Conservation (phyloP, 2,329 filamentous ascomycete species). For the Gyromitra esculenta region DNA sequence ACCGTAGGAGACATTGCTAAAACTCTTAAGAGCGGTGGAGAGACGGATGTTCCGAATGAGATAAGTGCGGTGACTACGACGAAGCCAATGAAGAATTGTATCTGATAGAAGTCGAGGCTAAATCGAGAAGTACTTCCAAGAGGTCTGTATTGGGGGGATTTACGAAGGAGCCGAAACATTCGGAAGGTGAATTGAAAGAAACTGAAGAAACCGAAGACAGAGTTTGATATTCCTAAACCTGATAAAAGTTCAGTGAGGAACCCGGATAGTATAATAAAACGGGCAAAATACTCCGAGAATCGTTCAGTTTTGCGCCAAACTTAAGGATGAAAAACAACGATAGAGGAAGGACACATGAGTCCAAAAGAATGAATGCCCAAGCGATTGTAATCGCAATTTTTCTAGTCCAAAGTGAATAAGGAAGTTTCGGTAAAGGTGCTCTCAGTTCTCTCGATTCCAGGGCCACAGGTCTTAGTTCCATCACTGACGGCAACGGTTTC, state of each 20-base stretch:
- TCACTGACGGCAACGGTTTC: background rate
- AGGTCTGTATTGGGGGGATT: constrained; percentile 41
- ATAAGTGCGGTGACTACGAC: constrained; percentile 40
- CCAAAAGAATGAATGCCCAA: constrained; percentile 42
- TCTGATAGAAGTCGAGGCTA: constrained; percentile 48
- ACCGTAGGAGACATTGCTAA: constrained; percentile 39
- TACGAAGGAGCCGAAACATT: constrained; percentile 41
- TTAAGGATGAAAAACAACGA: constrained; percentile 49
- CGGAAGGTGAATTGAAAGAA: constrained; percentile 47
- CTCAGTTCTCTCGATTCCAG: background rate
- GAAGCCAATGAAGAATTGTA: constrained; percentile 51
- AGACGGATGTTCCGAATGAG: constrained; percentile 11
- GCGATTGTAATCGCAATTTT: constrained; percentile 46
- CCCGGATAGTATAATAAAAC: background rate
- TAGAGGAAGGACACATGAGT: constrained; percentile 45
- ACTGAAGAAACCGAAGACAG: constrained; percentile 48
- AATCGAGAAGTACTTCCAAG: constrained; percentile 37
- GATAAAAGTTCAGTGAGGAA: constrained; percentile 7
- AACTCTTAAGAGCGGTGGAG: constrained; percentile 37
- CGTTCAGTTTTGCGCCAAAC: constrained; percentile 37
- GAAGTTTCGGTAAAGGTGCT: constrained; percentile 36
- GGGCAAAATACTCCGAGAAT: constrained; percentile 36
- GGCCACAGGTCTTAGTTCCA: background rate
- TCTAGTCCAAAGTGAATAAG: constrained; percentile 46
- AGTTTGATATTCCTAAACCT: constrained; percentile 46